These are phyloP conservation scores for Suhomyces anneliseae DNA, from an alignment of 1,139 yeast species.

Conservation along the genomic window DNA sequence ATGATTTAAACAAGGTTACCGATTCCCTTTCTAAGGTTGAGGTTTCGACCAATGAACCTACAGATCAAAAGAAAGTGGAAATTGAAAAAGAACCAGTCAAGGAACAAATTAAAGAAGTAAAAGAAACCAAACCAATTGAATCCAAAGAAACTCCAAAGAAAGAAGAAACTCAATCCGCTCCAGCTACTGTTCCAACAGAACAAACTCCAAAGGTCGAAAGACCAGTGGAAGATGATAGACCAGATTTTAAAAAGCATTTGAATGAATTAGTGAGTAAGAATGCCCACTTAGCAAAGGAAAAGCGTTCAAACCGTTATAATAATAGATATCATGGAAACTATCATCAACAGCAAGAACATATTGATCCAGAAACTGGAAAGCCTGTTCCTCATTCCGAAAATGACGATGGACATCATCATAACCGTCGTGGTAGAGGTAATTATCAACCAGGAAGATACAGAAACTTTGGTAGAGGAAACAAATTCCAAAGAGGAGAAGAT, in stretches of 20 bases:
- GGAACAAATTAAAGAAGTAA: background rate
- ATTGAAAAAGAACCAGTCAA: background rate
- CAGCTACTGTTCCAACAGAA: background rate
- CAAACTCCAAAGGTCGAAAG: background rate
- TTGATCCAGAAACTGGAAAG: background rate
- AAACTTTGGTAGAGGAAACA: background rate
- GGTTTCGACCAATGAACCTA: background rate
- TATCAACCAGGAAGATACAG: background rate
- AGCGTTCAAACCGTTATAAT: conserved; percentile 1
- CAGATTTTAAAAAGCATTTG: conserved; percentile 36
- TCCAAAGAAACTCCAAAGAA: background rate
- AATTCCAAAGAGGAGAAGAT: background rate
- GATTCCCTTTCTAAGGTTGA: background rate
- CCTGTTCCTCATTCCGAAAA: background rate
- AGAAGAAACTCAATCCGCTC: background rate
- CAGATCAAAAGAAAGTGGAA: background rate
- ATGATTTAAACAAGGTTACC: background rate
- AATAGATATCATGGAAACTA: background rate
- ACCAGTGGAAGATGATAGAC: conserved; percentile 23
- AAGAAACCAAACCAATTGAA: background rate
- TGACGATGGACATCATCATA: background rate
- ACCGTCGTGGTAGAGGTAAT: background rate
- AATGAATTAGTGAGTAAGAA: conserved; percentile 27
- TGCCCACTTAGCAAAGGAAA: conserved; percentile 11
- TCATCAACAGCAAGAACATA: background rate